These are phyloP conservation scores for Citrus unshiu DNA, from an alignment of 345 rosid genomes.

Conservation along the genomic window DNA sequence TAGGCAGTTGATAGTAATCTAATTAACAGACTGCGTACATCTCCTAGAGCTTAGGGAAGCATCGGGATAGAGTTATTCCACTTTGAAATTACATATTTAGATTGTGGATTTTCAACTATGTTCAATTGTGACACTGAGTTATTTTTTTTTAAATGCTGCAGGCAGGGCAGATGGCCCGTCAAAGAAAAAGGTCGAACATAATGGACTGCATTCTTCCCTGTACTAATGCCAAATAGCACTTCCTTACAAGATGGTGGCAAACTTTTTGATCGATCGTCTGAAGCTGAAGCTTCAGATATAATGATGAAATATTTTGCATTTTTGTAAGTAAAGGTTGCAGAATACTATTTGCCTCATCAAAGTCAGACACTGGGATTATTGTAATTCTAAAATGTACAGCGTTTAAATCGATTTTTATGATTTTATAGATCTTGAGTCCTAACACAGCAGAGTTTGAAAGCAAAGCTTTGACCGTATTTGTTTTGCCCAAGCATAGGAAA, in stretches of 20 bases:
- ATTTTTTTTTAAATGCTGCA: constrained; percentile 26
- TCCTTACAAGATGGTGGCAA: background rate
- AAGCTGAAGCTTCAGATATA: background rate
- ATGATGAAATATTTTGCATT: background rate
- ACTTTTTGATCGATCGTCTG: background rate
- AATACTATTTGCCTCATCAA: background rate
- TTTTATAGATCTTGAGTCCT: background rate
- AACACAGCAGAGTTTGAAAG: background rate
- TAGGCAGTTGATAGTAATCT: background rate
- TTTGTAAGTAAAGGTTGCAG: background rate
- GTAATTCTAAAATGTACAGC: background rate
- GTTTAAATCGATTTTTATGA: background rate
- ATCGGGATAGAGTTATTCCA: background rate
- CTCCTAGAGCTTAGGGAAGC: background rate
- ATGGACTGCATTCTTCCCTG: constrained; percentile 63
- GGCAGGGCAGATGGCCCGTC: constrained; percentile 42
- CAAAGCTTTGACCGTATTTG: background rate
- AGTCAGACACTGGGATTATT: background rate
- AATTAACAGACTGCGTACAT: background rate
- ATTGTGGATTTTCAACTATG: background rate
- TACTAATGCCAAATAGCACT: constrained; percentile 26
- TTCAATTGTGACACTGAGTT: background rate
- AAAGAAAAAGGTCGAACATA: constrained; percentile 34
- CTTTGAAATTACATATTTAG: background rate
- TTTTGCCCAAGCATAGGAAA: background rate